A percentile compares a stretch with the other conserved stretches of the same genome.
phyloP scores from a whole-genome alignment of 202 grass and related monocot genomes.

The Tripidium arundinaceum region DNA sequence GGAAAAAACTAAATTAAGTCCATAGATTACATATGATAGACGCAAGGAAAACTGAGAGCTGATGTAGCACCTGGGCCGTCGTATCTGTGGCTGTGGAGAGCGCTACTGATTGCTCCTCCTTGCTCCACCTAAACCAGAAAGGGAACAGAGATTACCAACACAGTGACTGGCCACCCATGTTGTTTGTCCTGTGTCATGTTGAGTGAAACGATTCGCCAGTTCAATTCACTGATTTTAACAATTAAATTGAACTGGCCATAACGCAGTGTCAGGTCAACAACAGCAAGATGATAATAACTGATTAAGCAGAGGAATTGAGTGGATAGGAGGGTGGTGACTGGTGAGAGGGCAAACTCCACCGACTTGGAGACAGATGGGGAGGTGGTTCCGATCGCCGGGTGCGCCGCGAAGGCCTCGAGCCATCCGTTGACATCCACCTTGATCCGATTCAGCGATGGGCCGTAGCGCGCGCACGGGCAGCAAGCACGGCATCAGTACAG shows the following conservation, averaged over 20 bases:
- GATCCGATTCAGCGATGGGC: not conserved
- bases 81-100: slow-evolving; percentile 54
- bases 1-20: not conserved
- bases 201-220: not conserved
- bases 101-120: slow-evolving; percentile 85
- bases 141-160: not conserved
- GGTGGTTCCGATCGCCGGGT: slow-evolving; percentile 76
- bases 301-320: not conserved
- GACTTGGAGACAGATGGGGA: slow-evolving; percentile 66
- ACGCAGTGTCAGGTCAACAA: not conserved
- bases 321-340: too few species aligned
- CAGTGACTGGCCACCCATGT: not conserved
- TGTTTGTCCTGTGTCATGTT: not conserved
- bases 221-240: not conserved
- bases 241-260: not conserved
- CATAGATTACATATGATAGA: not conserved
- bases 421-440: slow-evolving; percentile 94
- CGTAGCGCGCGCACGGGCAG: not conserved
- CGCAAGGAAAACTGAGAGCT: not conserved
- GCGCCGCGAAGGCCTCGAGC: slow-evolving; percentile 85
- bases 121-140: slow-evolving; percentile 58
- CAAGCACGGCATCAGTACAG: not conserved
- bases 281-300: not conserved
- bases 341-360: not conserved
- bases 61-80: slow-evolving; percentile 42